Evolutionary conservation across 2,329 filamentous ascomycete species (phyloP).

Genomic region (Aquanectria penicillioides): DNA sequence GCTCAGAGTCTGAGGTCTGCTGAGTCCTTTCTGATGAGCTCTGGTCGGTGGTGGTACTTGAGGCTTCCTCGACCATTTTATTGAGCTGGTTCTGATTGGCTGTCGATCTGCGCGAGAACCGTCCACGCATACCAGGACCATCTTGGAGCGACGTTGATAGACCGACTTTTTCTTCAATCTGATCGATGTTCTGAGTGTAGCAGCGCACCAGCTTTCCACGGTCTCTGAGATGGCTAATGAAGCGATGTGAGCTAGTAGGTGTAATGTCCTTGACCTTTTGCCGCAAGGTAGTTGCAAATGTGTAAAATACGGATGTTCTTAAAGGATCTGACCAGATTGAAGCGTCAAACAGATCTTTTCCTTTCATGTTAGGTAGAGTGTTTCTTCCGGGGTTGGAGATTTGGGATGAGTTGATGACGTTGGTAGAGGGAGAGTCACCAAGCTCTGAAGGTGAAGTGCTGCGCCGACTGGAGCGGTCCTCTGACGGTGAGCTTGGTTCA

Average conservation of each 20-base stretch:
- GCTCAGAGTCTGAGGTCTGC: constrained; percentile 32
- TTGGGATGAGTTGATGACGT: constrained; percentile 52
- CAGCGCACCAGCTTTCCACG: constrained; percentile 75
- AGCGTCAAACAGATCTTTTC: constrained; percentile 76
- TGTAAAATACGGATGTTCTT: constrained; percentile 77
- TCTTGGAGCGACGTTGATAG: constrained; percentile 69
- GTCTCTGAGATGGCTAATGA: constrained; percentile 74
- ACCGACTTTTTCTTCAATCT: constrained; percentile 76
- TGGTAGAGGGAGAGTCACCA: constrained; percentile 55
- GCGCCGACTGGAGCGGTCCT: constrained; percentile 47
- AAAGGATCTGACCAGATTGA: constrained; percentile 75
- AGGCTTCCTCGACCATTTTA: constrained; percentile 51
- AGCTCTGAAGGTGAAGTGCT: constrained; percentile 57
- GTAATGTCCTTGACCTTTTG: constrained; percentile 71
- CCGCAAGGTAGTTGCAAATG: constrained; percentile 74
- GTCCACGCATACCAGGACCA: constrained; percentile 69
- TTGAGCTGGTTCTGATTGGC: constrained; percentile 47
- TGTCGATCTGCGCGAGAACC: constrained; percentile 64
- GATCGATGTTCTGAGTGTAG: constrained; percentile 82
- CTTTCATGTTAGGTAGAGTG: constrained; percentile 71
- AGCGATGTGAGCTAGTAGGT: constrained; percentile 73
- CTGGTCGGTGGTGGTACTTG: constrained; percentile 29
- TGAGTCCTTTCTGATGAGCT: constrained; percentile 35
- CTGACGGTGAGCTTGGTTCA: constrained; percentile 49
- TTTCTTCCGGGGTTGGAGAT: constrained; percentile 45